These are phyloP conservation scores for Alloascoidea africana DNA, from an alignment of 805 yeast genomes.

Conservation along the genomic window DNA sequence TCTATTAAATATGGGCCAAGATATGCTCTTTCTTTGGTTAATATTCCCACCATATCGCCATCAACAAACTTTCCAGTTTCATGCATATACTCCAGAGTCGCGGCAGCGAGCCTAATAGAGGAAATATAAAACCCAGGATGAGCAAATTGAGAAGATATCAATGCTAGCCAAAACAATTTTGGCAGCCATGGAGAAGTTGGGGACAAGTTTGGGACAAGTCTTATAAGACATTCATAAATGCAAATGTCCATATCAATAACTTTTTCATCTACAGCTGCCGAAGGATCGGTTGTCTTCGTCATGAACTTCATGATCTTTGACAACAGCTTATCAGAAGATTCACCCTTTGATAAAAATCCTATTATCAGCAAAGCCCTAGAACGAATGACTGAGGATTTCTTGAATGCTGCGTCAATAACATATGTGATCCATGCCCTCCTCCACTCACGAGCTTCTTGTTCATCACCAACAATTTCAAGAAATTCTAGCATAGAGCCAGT, in stretches of 20 bases:
- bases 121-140: background rate
- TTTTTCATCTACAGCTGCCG: constrained; percentile 18
- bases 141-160: background rate
- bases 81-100: constrained; percentile 1
- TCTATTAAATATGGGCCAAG: background rate
- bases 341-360: constrained; percentile 17
- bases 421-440: background rate
- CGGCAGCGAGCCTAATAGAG: background rate
- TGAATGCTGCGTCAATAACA: background rate
- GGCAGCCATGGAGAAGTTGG: constrained; percentile 28
- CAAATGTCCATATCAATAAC: constrained; percentile 24
- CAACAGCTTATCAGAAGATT: constrained; percentile 40
- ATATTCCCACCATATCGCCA: background rate
- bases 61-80: background rate
- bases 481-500: background rate
- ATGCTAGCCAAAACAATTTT: constrained; percentile 32
- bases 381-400: background rate
- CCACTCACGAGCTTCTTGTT: background rate
- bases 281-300: constrained; percentile 11
- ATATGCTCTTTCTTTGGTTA: background rate
- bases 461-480: constrained; percentile 19
- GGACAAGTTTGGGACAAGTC: constrained; percentile 33
- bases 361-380: background rate
- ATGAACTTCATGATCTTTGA: constrained; percentile 17
- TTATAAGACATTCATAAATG: constrained; percentile 27